Evolutionary conservation across 2,329 filamentous ascomycete species (phyloP), one percentile per base, ranked within the genome.

Genomic region (Tolypocladium pustulatum): DNA sequence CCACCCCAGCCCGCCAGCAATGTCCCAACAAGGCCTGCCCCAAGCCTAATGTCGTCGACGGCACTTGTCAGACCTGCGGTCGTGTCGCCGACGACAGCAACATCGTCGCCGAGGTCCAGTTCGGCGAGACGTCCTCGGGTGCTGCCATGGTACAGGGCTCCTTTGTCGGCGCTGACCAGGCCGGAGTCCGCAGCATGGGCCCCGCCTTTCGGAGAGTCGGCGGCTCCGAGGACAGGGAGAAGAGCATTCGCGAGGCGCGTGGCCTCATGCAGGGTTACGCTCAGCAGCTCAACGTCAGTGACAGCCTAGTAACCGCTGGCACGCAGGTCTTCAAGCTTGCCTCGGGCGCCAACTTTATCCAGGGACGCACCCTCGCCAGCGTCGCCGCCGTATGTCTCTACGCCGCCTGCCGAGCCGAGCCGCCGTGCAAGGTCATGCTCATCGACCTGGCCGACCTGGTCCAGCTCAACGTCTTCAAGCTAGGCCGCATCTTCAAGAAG

Each of bases 371-470:
- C 22, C 88, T 91, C 55, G 85, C 88, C 62, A 90, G 89, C 57
- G 92, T 97, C 12, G 89, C 90, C 34, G 91, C 91, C n/a, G 89
- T 95, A 34, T 93, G 90, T 69, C 80, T 99, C 36, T 99, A 97
- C 66, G 88, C 90, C 58, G 91, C 91, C 17, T 96, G 91, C 68
- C 86, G 94, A 61, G 84, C 88, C 57, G 85, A 90, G 61, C 83
- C 84, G 51, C 86, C 87, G 30, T 96, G 94, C 69, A 89, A 87
- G 49, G 81, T 94, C 64, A 92, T 99, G 88, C 81, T 99, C 51
- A 97, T 99, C 71, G 94, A 99, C 70, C 85, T 99, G 69, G 90
- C 94, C 15, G 94, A 99, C 69, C 81, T 93, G 61, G 76, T 80
- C 58, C 82, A 83, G 76, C 84, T 94, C 69, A 96, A 97, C 65